phyloP scores from a whole-genome alignment of 2,329 filamentous ascomycete species.

The Cytospora schulzeri region DNA sequence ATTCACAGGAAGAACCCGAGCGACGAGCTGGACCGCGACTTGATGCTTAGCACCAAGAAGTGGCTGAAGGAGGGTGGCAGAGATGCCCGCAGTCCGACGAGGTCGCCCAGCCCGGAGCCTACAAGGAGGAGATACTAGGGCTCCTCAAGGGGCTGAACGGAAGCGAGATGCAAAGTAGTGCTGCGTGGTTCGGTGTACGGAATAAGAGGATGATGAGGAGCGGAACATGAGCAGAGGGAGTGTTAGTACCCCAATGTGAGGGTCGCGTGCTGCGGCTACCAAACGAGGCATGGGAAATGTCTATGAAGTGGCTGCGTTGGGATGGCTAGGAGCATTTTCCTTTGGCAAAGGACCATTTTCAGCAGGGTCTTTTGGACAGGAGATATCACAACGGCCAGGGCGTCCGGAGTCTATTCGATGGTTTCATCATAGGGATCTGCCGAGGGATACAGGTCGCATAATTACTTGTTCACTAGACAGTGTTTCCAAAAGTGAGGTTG shows the following conservation, averaged over 20 bases:
- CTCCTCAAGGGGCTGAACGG: not conserved
- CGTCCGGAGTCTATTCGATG: conserved; percentile 20
- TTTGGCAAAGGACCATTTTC: conserved; percentile 1
- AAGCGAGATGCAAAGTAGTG: not conserved
- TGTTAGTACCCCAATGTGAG: not conserved
- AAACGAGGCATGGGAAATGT: not conserved
- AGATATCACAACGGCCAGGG: conserved; percentile 16
- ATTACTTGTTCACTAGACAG: not conserved
- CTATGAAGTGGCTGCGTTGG: not conserved
- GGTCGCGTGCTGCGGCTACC: not conserved
- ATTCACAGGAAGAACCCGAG: conserved; percentile 96
- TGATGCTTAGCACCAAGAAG: conserved; percentile 91
- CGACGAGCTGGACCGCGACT: conserved; percentile 83
- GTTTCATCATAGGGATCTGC: conserved; percentile 18
- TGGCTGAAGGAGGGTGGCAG: conserved; percentile 85
- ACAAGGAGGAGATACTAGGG: conserved; percentile 68
- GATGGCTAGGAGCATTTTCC: not conserved
- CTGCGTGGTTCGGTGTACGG: not conserved
- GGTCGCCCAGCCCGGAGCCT: conserved; percentile 86
- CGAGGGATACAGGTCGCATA: conserved; percentile 12
- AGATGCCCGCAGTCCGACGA: conserved; percentile 78
- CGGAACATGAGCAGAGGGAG: not conserved
- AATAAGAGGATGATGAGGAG: not conserved
- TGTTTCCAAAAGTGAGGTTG: not conserved
- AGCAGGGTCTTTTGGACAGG: conserved; percentile 1